Evolutionary conservation across 1,284 basidiomycete species (phyloP), one percentile per base, ranked within the genome.

Genomic region (Papiliotrema laurentii): DNA sequence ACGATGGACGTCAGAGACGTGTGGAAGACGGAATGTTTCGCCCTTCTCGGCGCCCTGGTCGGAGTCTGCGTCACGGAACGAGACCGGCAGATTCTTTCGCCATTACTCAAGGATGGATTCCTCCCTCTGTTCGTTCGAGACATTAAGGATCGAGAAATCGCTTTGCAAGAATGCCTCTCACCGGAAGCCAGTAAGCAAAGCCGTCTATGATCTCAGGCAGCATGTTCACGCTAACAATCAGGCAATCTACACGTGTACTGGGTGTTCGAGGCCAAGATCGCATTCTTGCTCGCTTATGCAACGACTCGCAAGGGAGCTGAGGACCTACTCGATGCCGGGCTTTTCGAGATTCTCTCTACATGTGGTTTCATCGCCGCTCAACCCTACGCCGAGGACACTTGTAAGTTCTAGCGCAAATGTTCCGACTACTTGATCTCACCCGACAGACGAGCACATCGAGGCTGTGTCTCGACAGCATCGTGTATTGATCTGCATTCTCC

Each of bases 251-350:
- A 97, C 64, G 80, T 89, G 0, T 78, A 94, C 40, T 97, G 96
- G 73, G 89, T 97, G 14, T 97, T 94, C 64, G 94, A 97, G 70
- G 83, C 92, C 14, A 92, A 93, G 73, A 84, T 96, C 80, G 86
- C 89, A 0, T 78, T 96, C 56, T 82, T 97, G 49, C 82, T 86
- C 25, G 82, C 89, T 26, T 82, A 97, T 73, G 84, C 89, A 0
- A 84, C 90, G 63, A 86, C 82, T 0, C 78, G 87, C 40, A 76
- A 80, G 55, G 93, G 93, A 2, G 89, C 91, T 0, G 91, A 96
- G 65, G 81, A 85, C 43, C 75, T 97, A 24, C 72, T 97, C 7
- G 90, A 93, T 53, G 81, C 84, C 3, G 85, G 87, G 45, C 62
- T 93, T 3, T 79, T 97, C 19, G 79, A 85, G 19, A 79, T 84